phyloP scores from a whole-genome alignment of 371 early-diverging fungal species.

The Saksenaea oblongispora region DNA sequence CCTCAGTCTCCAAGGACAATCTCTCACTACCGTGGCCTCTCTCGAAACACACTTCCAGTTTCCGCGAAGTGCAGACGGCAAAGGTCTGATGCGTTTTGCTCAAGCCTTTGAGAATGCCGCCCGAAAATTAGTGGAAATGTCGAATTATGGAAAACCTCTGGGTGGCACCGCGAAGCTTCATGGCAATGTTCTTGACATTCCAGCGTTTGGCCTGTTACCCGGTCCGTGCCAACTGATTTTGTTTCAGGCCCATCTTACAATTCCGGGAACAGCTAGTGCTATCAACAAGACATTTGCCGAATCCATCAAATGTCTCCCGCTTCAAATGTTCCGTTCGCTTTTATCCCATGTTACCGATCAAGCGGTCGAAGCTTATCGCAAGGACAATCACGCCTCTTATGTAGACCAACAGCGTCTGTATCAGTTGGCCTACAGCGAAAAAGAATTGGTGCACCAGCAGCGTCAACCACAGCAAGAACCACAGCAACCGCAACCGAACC shows the following conservation, averaged over 20 bases:
- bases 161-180: constrained; percentile 29
- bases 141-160: constrained; percentile 26
- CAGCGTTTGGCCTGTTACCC: constrained; percentile 30
- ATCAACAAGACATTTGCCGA: constrained; percentile 30
- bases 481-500: background rate
- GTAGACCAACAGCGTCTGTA: constrained; percentile 3
- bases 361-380: constrained; percentile 21
- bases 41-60: background rate
- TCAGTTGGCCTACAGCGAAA: background rate
- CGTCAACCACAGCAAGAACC: background rate
- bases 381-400: constrained; percentile 1
- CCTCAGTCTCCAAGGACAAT: constrained; percentile 19
- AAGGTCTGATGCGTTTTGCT: constrained; percentile 14
- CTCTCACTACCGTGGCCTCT: constrained; percentile 5
- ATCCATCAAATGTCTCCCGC: constrained; percentile 33
- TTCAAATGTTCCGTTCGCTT: constrained; percentile 27
- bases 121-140: constrained; percentile 14
- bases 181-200: constrained; percentile 34
- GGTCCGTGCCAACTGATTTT: constrained; percentile 39
- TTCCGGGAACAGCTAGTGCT: constrained; percentile 25
- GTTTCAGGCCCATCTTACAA: constrained; percentile 29
- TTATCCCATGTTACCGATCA: constrained; percentile 22
- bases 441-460: background rate
- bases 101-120: constrained; percentile 26
- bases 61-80: background rate